Percentiles rank a stretch among this genome's conserved stretches.
Evolutionary conservation across 441 rosid genomes (phyloP).

Genomic region (Aleurites moluccanus): DNA sequence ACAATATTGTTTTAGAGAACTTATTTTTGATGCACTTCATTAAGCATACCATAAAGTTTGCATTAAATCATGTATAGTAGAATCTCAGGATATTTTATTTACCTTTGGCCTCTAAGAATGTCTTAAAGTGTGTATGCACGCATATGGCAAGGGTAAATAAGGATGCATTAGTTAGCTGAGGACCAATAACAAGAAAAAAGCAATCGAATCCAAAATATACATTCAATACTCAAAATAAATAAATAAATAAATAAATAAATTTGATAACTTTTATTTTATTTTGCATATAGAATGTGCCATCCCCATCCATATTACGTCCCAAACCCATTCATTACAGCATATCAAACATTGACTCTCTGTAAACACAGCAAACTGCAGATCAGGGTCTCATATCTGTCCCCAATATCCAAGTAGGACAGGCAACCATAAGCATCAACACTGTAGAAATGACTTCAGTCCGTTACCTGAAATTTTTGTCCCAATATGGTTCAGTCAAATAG

Average conservation of each 20-base stretch:
- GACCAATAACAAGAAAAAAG: not conserved
- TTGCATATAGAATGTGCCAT: not conserved
- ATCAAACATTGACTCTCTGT: not conserved
- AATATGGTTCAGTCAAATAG: slow-evolving; percentile 36
- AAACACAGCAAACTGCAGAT: not conserved
- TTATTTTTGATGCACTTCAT: not conserved
- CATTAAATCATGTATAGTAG: not conserved
- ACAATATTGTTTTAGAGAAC: not conserved
- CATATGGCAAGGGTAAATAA: not conserved
- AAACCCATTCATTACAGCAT: not conserved
- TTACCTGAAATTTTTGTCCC: slow-evolving; percentile 42
- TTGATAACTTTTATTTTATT: not conserved
- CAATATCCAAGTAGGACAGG: slow-evolving; percentile 1
- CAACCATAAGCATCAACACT: not conserved
- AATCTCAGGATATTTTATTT: not conserved
- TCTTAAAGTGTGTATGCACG: not conserved
- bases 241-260: too few relatives aligned
- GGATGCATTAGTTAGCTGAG: not conserved
- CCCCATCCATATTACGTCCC: not conserved
- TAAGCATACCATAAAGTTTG: not conserved
- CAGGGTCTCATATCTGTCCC: not conserved
- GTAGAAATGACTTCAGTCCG: not conserved
- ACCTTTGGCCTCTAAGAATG: not conserved
- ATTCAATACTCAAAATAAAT: too few relatives aligned
- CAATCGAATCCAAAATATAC: not conserved